Evolutionary conservation across 73 alveolate genomes (phyloP).

Genomic region (Blepharisma japonicum): DNA sequence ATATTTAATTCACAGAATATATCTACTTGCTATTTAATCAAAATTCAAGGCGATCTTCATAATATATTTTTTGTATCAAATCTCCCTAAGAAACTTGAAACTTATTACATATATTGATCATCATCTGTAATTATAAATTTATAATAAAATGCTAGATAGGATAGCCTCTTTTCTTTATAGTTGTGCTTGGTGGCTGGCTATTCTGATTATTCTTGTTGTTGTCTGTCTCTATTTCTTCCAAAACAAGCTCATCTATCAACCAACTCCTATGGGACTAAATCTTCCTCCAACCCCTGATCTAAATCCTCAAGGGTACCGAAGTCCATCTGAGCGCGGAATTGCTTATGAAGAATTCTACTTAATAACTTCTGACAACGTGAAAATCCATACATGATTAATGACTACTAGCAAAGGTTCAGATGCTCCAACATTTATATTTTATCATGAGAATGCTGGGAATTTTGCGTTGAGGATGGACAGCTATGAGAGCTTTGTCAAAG

Average conservation of each 20-base stretch:
- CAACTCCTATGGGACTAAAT: slow-evolving; percentile 21
- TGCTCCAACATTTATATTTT: slow-evolving; percentile 67
- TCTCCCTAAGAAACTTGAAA: too few species aligned
- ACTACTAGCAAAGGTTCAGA: slow-evolving; percentile 29
- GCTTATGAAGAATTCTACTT: slow-evolving; percentile 57
- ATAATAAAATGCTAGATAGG: too few species aligned
- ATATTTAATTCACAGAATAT: too few species aligned
- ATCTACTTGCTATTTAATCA: too few species aligned
- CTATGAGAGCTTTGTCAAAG: slow-evolving; percentile 51
- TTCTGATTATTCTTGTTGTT: neutral
- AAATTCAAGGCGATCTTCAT: too few species aligned
- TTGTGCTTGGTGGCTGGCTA: neutral
- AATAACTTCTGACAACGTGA: slow-evolving; percentile 42
- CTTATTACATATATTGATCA: too few species aligned
- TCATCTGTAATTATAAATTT: too few species aligned
- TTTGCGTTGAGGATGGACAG: slow-evolving; percentile 83
- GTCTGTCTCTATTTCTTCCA: neutral
- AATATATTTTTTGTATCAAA: too few species aligned
- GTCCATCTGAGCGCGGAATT: slow-evolving; percentile 66
- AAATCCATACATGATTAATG: slow-evolving; percentile 71
- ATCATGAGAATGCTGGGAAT: slow-evolving; percentile 98
- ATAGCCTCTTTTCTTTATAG: too few species aligned
- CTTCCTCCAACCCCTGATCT: slow-evolving; percentile 47
- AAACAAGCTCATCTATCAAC: slow-evolving; percentile 35
- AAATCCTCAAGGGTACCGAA: slow-evolving; percentile 57